phyloP scores from a whole-genome alignment of 2,329 filamentous ascomycete genomes.

The Nigrograna mackinnonii region DNA sequence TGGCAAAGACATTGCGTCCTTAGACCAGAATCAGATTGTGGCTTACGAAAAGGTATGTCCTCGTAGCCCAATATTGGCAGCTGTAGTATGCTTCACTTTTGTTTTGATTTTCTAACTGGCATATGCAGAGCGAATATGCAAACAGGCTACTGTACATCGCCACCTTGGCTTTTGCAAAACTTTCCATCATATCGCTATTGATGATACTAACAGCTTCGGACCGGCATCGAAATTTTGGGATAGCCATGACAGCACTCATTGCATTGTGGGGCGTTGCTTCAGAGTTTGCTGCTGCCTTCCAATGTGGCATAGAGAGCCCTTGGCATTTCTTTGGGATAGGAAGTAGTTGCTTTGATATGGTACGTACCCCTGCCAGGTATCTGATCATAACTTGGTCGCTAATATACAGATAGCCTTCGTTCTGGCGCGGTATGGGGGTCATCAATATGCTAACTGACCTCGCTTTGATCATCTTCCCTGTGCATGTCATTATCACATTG shows the following conservation, averaged over 20 bases:
- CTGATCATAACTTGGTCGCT: neutral
- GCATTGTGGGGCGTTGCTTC: conserved; percentile 34
- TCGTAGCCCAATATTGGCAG: conserved; percentile 6
- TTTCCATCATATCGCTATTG: conserved; percentile 39
- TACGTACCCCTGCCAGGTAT: conserved; percentile 12
- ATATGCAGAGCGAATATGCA: conserved; percentile 34
- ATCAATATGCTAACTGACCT: conserved; percentile 39
- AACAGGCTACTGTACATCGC: conserved; percentile 38
- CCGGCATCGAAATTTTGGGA: conserved; percentile 30
- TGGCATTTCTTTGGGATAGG: conserved; percentile 23
- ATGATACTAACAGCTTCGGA: conserved; percentile 36
- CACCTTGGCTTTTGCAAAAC: conserved; percentile 36
- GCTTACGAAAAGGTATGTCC: conserved; percentile 33
- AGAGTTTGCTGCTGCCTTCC: conserved; percentile 31
- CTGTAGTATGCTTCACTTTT: neutral
- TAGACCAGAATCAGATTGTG: conserved; percentile 21
- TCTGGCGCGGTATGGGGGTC: conserved; percentile 33
- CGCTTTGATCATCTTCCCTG: conserved; percentile 34
- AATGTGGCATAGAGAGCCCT: conserved; percentile 31
- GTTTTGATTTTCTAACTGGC: conserved; percentile 1
- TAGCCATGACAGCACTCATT: conserved; percentile 26
- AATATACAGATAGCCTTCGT: conserved; percentile 18
- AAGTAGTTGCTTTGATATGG: conserved; percentile 24
- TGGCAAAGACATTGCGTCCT: conserved; percentile 23
- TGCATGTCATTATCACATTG: conserved; percentile 37